Percentiles rank a stretch among this genome's conserved stretches.
phyloP scores from a whole-genome alignment of 176 grass and related monocot species.

The Typha latifolia region DNA sequence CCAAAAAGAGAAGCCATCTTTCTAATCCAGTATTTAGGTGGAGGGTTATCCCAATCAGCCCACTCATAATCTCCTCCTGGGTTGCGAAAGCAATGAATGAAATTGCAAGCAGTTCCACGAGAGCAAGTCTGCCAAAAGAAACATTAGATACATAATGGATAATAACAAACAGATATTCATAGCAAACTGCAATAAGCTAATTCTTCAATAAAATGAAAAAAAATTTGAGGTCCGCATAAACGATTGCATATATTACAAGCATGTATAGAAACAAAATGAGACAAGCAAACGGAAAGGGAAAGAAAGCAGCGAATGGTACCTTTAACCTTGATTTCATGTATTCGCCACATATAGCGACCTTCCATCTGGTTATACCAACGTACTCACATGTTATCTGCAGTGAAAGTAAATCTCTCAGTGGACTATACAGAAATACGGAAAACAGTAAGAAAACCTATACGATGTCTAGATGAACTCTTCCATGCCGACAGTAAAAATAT shows the following conservation, averaged over 20 bases:
- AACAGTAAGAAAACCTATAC: not conserved
- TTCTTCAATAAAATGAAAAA: not conserved
- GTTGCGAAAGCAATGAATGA: constrained; percentile 90
- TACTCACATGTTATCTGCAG: constrained; percentile 78
- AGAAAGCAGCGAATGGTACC: constrained; percentile 25
- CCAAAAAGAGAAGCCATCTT: constrained; percentile 91
- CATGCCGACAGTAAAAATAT: too few species aligned
- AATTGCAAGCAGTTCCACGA: constrained; percentile 74
- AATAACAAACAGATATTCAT: too few species aligned
- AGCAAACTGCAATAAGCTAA: not conserved
- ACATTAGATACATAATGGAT: not conserved
- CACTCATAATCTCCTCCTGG: constrained; percentile 97
- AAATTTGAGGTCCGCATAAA: not conserved
- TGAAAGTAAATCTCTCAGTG: constrained; percentile 8
- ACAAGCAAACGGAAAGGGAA: constrained; percentile 1
- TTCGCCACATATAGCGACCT: constrained; percentile 90
- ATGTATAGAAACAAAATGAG: too few species aligned
- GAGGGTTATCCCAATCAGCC: constrained; percentile 88
- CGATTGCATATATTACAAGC: not conserved
- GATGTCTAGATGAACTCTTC: too few species aligned
- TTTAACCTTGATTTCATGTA: constrained; percentile 94
- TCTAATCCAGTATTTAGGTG: constrained; percentile 74
- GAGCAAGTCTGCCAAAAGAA: constrained; percentile 75
- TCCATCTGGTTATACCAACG: constrained; percentile 86
- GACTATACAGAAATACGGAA: not conserved